Evolutionary conservation across 2,329 filamentous ascomycete species (phyloP), one percentile per base, ranked within the genome.

Genomic region (Macrophomina tecta): DNA sequence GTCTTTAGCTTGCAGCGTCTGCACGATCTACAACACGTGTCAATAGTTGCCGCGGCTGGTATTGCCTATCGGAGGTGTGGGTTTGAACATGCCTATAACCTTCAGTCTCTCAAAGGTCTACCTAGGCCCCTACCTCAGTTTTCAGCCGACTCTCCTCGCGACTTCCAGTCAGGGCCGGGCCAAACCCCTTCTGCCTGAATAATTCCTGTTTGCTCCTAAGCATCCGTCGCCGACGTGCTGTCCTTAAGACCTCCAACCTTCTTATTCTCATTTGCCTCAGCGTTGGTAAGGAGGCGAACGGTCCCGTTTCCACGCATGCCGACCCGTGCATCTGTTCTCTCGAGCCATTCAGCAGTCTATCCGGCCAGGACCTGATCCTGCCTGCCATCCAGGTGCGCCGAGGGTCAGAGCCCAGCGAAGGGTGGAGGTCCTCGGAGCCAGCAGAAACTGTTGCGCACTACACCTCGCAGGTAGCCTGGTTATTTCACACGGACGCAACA

Each of bases 281-380:
- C 40, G 40, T 45, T 45, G 12, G 40, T 49, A 8, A 23, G n/a
- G 46, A 49, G 46, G 46, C 46, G 46, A 49, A 49, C n/a, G 28
- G 46, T 49, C 40, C 49, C 49, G 49, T 52, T 18, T 52, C 49
- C 30, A 52, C 30, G 30, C 30, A 52, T 52, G 30, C 49, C 49
- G 18, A 52, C 14, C 14, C 49, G 49, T 18, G 49, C 14, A 52
- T 52, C n/a, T 18, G n/a, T 52, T 52, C 49, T 52, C 49, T 52
- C 49, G 49, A 52, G 49, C 49, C n/a, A 52, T 18, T 5, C 30
- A 52, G 49, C 14, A 52, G 49, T 52, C 49, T 52, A 12, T 52
- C 49, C 49, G 49, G 49, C 49, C 14, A 52, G 49, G 49, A 52
- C 49, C 8, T 52, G 14, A 52, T 52, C n/a, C 49, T 56, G n/a